Percentiles rank a stretch among this genome's conserved stretches.
Evolutionary conservation across 2,329 filamentous ascomycete species (phyloP).

Genomic region (Amauroascus verrucosus): DNA sequence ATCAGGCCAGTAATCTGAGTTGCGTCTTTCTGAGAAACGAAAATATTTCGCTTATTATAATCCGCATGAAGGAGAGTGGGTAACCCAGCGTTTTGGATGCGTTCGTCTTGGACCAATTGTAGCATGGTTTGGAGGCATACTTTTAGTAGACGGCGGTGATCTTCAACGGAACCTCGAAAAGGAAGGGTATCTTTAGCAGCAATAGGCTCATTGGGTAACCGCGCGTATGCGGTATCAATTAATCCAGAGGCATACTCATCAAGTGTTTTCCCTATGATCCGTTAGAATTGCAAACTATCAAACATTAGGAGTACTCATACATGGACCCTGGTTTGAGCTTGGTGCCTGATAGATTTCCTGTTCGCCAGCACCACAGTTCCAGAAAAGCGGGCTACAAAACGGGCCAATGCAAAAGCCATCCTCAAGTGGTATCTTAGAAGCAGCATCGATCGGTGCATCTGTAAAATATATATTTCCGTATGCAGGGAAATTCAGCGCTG

Average conservation of each 20-base stretch:
- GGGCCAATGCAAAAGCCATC: constrained; percentile 28
- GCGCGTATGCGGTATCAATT: constrained; percentile 15
- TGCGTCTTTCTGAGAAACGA: constrained; percentile 24
- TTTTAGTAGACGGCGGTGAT: constrained; percentile 15
- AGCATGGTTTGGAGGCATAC: constrained; percentile 19
- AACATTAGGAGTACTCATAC: constrained; percentile 9
- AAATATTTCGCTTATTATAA: constrained; percentile 28
- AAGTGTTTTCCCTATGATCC: constrained; percentile 13
- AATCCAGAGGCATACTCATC: constrained; percentile 14
- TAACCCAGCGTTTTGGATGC: constrained; percentile 18
- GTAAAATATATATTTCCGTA: constrained; percentile 33
- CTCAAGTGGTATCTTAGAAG: constrained; percentile 21
- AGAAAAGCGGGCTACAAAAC: constrained; percentile 22
- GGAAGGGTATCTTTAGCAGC: constrained; percentile 9
- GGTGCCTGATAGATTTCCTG: constrained; percentile 10
- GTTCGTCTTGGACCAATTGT: constrained; percentile 18
- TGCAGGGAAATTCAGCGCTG: constrained; percentile 28
- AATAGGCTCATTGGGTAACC: constrained; percentile 9
- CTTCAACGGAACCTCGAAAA: constrained; percentile 14
- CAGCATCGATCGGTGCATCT: constrained; percentile 18
- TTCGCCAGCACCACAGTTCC: constrained; percentile 16
- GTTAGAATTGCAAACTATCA: not conserved
- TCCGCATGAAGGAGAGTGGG: constrained; percentile 25
- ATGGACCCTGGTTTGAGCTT: constrained; percentile 14
- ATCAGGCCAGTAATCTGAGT: constrained; percentile 25